These are phyloP conservation scores for Colletotrichum chrysophilum DNA, from an alignment of 2,329 filamentous ascomycete genomes.

Conservation along the genomic window DNA sequence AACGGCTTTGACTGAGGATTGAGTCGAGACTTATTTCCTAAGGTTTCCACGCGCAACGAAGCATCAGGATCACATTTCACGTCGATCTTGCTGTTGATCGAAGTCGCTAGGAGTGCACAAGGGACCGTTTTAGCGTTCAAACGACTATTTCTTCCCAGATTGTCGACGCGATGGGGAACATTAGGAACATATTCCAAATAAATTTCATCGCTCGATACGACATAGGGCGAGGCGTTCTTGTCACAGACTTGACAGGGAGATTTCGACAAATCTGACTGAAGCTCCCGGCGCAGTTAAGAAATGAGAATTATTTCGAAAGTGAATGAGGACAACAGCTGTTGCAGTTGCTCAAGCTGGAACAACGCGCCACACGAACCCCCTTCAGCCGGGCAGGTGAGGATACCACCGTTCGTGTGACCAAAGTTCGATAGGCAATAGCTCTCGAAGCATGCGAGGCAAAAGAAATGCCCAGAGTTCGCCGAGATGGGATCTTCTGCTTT, in stretches of 20 bases:
- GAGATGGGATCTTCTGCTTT: slow-evolving; percentile 38
- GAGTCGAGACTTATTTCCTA: not conserved
- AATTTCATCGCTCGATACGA: not conserved
- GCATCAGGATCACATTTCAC: not conserved
- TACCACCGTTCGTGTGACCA: too few species aligned
- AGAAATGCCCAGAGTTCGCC: slow-evolving; percentile 42
- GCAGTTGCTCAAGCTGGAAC: not conserved
- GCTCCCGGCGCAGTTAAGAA: not conserved
- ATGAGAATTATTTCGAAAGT: not conserved
- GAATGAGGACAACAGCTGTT: not conserved
- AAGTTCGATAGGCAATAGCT: slow-evolving; percentile 27
- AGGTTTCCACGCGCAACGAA: too few species aligned
- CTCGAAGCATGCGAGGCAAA: slow-evolving; percentile 47
- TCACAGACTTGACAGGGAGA: not conserved
- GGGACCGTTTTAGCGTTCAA: too few species aligned
- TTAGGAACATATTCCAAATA: not conserved
- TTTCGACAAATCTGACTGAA: too few species aligned
- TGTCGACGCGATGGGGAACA: not conserved
- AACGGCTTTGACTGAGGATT: not conserved
- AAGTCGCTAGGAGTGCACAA: too few species aligned
- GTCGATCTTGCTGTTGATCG: not conserved
- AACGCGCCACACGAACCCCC: not conserved
- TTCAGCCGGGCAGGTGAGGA: not conserved
- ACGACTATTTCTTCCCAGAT: too few species aligned
- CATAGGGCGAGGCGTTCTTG: not conserved